Evolutionary conservation across 2,329 filamentous ascomycete genomes (phyloP).

Genomic region (Diaporthe longicolla): DNA sequence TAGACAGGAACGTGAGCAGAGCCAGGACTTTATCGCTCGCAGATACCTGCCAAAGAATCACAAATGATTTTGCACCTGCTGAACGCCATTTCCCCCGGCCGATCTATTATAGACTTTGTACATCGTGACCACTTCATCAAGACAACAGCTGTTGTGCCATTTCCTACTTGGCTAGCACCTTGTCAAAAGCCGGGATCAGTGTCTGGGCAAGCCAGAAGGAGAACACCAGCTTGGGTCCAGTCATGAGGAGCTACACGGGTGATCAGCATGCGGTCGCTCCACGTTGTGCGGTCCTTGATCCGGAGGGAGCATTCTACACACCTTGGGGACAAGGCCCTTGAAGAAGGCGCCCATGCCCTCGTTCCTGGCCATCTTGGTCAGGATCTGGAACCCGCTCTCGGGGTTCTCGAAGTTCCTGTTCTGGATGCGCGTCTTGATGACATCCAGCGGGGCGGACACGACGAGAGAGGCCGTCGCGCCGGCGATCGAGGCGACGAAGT

Average conservation of each 20-base stretch:
- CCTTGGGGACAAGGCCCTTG: slow-evolving; percentile 96
- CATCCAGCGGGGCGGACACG: slow-evolving; percentile 95
- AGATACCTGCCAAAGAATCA: slow-evolving; percentile 28
- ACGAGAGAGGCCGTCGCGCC: slow-evolving; percentile 95
- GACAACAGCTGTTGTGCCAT: background rate
- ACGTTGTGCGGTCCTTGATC: background rate
- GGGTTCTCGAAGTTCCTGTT: slow-evolving; percentile 99
- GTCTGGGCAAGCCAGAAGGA: slow-evolving; percentile 99
- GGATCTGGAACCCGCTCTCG: slow-evolving; percentile 91
- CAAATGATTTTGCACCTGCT: slow-evolving; percentile 21
- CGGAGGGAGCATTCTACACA: slow-evolving; percentile 51
- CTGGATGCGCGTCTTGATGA: slow-evolving; percentile 98
- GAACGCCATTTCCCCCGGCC: slow-evolving; percentile 39
- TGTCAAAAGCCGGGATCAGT: slow-evolving; percentile 91
- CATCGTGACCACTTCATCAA: slow-evolving; percentile 17
- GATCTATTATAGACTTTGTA: slow-evolving; percentile 42
- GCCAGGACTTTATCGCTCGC: slow-evolving; percentile 18
- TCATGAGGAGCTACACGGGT: slow-evolving; percentile 84
- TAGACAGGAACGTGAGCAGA: slow-evolving; percentile 19
- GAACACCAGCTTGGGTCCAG: slow-evolving; percentile 98
- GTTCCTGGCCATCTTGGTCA: slow-evolving; percentile 92
- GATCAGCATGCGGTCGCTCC: slow-evolving; percentile 1
- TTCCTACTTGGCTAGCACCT: slow-evolving; percentile 52
- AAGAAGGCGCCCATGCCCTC: slow-evolving; percentile 93
- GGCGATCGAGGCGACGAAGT: slow-evolving; percentile 96